Evolutionary conservation across 257 asterid species (phyloP), one percentile per base, ranked within the genome.

Genomic region (Jasminum sambac): DNA sequence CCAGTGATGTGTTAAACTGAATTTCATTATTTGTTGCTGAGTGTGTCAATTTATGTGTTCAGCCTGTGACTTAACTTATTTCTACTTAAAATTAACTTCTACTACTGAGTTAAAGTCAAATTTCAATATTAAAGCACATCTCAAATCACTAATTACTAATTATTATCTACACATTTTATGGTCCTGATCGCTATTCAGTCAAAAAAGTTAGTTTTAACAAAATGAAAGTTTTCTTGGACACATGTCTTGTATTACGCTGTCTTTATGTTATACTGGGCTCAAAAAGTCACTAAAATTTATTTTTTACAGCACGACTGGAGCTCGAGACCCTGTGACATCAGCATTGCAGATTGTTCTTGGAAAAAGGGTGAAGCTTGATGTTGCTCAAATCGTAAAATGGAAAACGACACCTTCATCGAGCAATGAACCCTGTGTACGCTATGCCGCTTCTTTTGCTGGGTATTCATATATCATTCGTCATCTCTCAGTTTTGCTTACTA

Each of bases 361-460:
- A 34, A 95, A 95, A 80, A 77, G 81, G 70, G 89, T 89, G 79
- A 72, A 81, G 79, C 95, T 95, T 77, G 99, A 95, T 89, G 73
- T 95, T 79, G 98, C 95, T 83, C 99, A 88, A 81, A 84, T 95
- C 71, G 96, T 91, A 67, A 84, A 97, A 84, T 91, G 99, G 98
- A 91, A 84, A 83, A 80, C 72, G 50, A 88, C 99, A 8, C 77
- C 80, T 68, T 74, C 82, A 1, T 84, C 97, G 78, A 81, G 81
- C 48, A 93, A 87, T 68, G 99, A 95, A 81, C 95, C 98, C 67
- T 86, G 75, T 80, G 91, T 88, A 77, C 97, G 93, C 88, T 95
- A 94, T 85, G 98, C 99, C 67, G 99, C 99, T 80, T 91, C 97
- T 68, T 95, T 95, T 74, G 93, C 97, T 63, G 99, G 99, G 98